phyloP scores from a whole-genome alignment of 2,329 filamentous ascomycete genomes.

The Sporothrix variecibatus region DNA sequence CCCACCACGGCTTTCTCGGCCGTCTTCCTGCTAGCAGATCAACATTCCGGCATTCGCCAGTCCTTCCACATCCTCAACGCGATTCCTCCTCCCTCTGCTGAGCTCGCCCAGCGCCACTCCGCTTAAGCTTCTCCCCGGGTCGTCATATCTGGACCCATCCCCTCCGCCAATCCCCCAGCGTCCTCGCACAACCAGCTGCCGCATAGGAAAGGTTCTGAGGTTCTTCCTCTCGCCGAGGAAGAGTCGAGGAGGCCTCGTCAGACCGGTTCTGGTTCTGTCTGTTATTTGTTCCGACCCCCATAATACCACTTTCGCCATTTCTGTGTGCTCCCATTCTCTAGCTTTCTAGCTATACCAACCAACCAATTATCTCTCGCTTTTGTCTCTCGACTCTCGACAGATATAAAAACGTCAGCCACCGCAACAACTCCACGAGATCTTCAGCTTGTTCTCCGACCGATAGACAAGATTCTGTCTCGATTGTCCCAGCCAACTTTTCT shows the following conservation, averaged over 20 bases:
- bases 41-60: slow-evolving; percentile 69
- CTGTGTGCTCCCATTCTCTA: slow-evolving; percentile 20
- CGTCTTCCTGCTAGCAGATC: slow-evolving; percentile 64
- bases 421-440: background rate
- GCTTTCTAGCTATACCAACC: slow-evolving; percentile 1
- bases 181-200: slow-evolving; percentile 83
- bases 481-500: background rate
- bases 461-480: background rate
- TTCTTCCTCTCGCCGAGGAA: slow-evolving; percentile 99
- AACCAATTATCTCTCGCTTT: slow-evolving; percentile 1
- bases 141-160: slow-evolving; percentile 53
- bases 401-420: background rate
- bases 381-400: slow-evolving; percentile 10
- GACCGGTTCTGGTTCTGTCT: slow-evolving; percentile 85
- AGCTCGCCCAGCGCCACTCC: slow-evolving; percentile 46
- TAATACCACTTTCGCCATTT: slow-evolving; percentile 59
- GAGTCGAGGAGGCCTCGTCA: slow-evolving; percentile 99
- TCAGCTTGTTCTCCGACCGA: background rate
- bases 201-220: slow-evolving; percentile 97
- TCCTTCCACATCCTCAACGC: slow-evolving; percentile 68
- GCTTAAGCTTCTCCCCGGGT: slow-evolving; percentile 50
- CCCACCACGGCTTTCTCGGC: slow-evolving; percentile 64
- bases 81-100: slow-evolving; percentile 59
- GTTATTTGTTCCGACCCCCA: slow-evolving; percentile 93
- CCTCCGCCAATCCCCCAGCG: slow-evolving; percentile 53